phyloP scores from a whole-genome alignment of 306 rosid species.

The Pyrus betulifolia region DNA sequence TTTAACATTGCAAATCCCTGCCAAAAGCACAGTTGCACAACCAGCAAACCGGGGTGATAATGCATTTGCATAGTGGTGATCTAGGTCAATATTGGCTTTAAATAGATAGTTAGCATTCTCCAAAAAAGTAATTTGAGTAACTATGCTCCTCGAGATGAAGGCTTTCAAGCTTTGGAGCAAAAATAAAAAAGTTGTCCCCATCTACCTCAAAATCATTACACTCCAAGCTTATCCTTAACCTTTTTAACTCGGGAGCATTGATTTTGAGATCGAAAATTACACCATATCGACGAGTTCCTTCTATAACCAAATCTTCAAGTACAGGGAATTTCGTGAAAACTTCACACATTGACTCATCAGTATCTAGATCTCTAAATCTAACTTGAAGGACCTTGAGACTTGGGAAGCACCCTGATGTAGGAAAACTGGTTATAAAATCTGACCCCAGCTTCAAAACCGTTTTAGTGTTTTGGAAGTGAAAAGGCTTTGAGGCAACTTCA shows the following conservation, averaged over 20 bases:
- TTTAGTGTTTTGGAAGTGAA: no score
- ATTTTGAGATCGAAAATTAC: neutral
- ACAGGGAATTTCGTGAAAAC: neutral
- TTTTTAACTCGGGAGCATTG: neutral
- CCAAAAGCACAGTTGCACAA: neutral
- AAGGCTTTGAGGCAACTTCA: no score
- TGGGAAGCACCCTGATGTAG: no score
- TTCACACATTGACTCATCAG: neutral
- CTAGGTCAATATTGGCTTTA: neutral
- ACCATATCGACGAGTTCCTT: neutral
- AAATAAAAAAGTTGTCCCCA: no score
- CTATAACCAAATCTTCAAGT: neutral
- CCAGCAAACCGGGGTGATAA: neutral
- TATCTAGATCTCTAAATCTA: no score
- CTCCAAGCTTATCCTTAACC: neutral
- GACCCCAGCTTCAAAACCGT: no score
- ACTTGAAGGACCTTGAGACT: no score
- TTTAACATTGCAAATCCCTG: neutral
- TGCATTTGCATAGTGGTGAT: neutral
- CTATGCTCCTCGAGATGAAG: no score
- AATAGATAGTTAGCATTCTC: no score
- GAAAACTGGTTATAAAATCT: no score
- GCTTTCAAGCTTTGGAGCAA: neutral
- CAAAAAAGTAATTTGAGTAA: no score
- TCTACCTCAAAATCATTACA: no score